Percentiles rank a stretch among this genome's conserved stretches.
phyloP scores from a whole-genome alignment of 495 filamentous ascomycete genomes.

The Letharia columbiana region DNA sequence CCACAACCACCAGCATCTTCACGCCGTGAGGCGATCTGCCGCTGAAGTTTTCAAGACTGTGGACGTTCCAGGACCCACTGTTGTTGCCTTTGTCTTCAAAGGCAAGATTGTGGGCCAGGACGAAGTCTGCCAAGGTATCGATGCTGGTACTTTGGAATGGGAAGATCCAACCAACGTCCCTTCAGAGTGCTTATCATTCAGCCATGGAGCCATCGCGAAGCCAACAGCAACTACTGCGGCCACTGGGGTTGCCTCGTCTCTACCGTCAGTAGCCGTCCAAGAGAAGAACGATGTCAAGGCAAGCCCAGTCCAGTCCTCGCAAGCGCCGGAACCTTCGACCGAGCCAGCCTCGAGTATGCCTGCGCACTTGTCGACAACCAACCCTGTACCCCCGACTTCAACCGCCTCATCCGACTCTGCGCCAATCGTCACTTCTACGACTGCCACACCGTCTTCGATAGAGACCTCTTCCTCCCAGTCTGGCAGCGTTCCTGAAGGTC shows the following conservation, averaged over 20 bases:
- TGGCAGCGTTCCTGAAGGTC: conserved; percentile 29
- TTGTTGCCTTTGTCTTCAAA: conserved; percentile 52
- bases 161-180: conserved; percentile 28
- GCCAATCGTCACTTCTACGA: neutral
- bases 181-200: conserved; percentile 17
- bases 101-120: conserved; percentile 43
- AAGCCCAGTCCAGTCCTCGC: neutral
- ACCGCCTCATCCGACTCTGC: neutral
- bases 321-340: neutral
- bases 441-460: neutral
- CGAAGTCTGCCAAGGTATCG: conserved; percentile 55
- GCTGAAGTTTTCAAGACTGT: conserved; percentile 35
- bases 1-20: conserved; percentile 32
- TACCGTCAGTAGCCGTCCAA: neutral
- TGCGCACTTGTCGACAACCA: neutral
- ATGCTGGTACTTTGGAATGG: conserved; percentile 42
- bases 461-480: conserved; percentile 27
- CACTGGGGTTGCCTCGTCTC: neutral
- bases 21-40: conserved; percentile 23
- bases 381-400: neutral
- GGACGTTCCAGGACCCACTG: conserved; percentile 41
- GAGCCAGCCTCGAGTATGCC: neutral
- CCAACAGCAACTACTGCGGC: neutral
- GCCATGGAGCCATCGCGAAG: neutral
- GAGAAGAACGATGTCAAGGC: neutral